Conservation (phyloP, 768 basidiomycete species). For the Austroboletus eburneus region DNA sequence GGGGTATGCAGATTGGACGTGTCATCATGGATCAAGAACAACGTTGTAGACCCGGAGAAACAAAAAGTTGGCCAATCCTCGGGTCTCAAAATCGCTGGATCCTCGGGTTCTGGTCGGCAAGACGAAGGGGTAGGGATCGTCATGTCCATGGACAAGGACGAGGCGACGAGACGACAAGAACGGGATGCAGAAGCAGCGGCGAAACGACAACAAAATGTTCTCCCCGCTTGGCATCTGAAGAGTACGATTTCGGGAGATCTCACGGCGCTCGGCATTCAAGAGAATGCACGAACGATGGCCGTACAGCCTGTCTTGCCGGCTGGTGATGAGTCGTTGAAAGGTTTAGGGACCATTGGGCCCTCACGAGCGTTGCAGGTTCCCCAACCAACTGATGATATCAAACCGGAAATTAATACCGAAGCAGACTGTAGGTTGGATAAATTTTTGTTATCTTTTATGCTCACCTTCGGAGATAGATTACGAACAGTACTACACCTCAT, state of each 20-base stretch:
- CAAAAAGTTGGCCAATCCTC: constrained; percentile 49
- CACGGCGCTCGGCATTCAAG: constrained; percentile 80
- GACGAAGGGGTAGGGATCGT: constrained; percentile 84
- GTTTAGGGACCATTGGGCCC: constrained; percentile 54
- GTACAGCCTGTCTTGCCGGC: constrained; percentile 36
- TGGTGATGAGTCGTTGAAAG: constrained; percentile 71
- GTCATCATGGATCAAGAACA: constrained; percentile 72
- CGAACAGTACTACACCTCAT: constrained; percentile 78
- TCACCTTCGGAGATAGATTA: constrained; percentile 46
- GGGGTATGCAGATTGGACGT: constrained; percentile 66
- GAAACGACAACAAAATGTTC: constrained; percentile 84
- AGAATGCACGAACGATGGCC: constrained; percentile 52
- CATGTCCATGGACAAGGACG: constrained; percentile 86
- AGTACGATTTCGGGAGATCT: constrained; percentile 93
- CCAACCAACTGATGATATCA: constrained; percentile 33
- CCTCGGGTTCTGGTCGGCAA: constrained; percentile 50
- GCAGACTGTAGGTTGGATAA: constrained; percentile 53
- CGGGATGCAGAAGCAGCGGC: constrained; percentile 78
- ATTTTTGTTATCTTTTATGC: neutral
- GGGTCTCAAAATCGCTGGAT: constrained; percentile 71
- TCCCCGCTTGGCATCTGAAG: constrained; percentile 94
- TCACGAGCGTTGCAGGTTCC: constrained; percentile 27
- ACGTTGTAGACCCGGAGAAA: constrained; percentile 61
- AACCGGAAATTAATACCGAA: constrained; percentile 52
- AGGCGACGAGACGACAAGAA: constrained; percentile 66